Percentiles rank a stretch among this genome's conserved stretches.
Evolutionary conservation across 1,284 basidiomycete genomes (phyloP).

Genomic region (Somion occarium): DNA sequence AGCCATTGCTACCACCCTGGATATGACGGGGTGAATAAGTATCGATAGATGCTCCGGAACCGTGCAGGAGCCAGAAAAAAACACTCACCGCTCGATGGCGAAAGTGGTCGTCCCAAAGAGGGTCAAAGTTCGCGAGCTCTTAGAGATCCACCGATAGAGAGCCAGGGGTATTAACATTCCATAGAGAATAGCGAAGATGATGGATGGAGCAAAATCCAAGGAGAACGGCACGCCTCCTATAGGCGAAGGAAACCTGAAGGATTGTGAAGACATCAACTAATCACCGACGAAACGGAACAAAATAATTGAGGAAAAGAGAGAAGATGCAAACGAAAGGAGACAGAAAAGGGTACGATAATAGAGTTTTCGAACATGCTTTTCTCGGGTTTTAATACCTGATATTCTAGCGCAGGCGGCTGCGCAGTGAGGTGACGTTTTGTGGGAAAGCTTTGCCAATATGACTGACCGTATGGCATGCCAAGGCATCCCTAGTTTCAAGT

Average conservation of each 20-base stretch:
- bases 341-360: too few species aligned
- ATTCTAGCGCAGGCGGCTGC: too few species aligned
- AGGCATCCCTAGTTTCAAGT: too few species aligned
- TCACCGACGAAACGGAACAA: too few species aligned
- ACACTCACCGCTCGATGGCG: conserved; percentile 14
- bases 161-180: conserved; percentile 13
- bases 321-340: too few species aligned
- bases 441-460: too few species aligned
- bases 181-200: conserved; percentile 15
- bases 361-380: too few species aligned
- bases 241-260: conserved; percentile 13
- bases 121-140: conserved; percentile 12
- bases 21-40: neutral
- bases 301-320: too few species aligned
- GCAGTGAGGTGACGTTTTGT: too few species aligned
- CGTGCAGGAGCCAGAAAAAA: neutral
- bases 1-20: conserved; percentile 22
- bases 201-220: conserved; percentile 12
- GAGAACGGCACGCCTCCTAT: conserved; percentile 14
- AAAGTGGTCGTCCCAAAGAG: conserved; percentile 13
- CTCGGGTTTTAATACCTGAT: too few species aligned
- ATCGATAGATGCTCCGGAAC: too few species aligned
- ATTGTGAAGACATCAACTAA: conserved; percentile 8
- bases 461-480: too few species aligned
- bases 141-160: conserved; percentile 12